These are phyloP conservation scores for Crithidia thermophila DNA, from an alignment of 208 protist species.

Conservation along the genomic window DNA sequence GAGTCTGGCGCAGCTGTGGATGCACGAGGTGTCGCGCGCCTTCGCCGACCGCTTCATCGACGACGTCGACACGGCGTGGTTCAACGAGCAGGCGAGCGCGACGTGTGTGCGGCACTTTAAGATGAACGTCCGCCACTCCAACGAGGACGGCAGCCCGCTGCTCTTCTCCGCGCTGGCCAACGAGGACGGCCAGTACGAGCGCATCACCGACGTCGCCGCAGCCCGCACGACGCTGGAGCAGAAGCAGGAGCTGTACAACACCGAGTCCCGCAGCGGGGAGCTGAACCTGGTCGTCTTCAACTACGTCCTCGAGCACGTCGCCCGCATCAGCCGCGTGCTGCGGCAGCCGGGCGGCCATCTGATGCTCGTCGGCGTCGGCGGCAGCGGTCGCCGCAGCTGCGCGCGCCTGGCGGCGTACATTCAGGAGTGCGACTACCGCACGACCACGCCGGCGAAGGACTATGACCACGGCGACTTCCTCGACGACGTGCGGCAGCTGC, in stretches of 20 bases:
- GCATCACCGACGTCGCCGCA: constrained; percentile 74
- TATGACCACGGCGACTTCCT: constrained; percentile 96
- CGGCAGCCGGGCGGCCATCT: constrained; percentile 95
- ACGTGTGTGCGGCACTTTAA: constrained; percentile 88
- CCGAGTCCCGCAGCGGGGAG: constrained; percentile 58
- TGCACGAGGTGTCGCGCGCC: constrained; percentile 95
- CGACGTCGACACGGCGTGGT: constrained; percentile 92
- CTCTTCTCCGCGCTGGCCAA: constrained; percentile 87
- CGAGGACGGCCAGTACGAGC: constrained; percentile 90
- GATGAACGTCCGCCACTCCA: constrained; percentile 40
- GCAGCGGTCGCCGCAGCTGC: constrained; percentile 95
- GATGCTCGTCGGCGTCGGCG: constrained; percentile 97
- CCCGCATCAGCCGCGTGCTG: constrained; percentile 95
- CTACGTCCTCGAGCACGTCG: constrained; percentile 97
- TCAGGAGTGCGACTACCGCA: constrained; percentile 93
- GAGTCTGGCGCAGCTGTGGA: constrained; percentile 88
- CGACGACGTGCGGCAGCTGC: constrained; percentile 95
- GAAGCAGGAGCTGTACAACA: constrained; percentile 92
- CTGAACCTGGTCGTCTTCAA: constrained; percentile 97
- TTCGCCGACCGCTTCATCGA: constrained; percentile 96
- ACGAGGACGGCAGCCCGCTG: constrained; percentile 37
- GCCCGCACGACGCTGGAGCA: constrained; percentile 82
- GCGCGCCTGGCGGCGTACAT: constrained; percentile 94
- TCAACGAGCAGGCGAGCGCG: constrained; percentile 74
- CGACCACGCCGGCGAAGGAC: constrained; percentile 94